Base-by-base conservation (phyloP, 1,284 basidiomycete species). In the Ceratobasidium sp. region DNA sequence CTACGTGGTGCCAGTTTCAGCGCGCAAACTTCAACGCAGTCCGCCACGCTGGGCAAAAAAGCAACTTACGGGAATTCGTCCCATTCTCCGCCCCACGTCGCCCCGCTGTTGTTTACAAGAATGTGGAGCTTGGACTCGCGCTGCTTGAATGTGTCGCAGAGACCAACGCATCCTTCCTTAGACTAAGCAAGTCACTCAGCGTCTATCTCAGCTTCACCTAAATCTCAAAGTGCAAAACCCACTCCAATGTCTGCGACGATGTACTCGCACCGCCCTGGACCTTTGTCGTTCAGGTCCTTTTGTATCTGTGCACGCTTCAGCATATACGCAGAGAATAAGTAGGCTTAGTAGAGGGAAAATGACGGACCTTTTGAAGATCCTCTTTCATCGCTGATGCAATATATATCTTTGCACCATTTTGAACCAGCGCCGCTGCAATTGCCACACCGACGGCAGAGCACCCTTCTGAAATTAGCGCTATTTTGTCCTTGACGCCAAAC, bases 321-420 rank as follows among this genome's bases (percentile, higher is more conserved):
- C 43, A 26, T 2, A 28, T 9, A 41, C n/a, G 3, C 5, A 32
- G n/a, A 52, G 21, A 35, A n/a, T 41, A 18, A 54, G 28, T 16
- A 38, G 30, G 14, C 7, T 41, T 30, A 58, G n/a, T n/a, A n/a
- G 26, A 7, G 23, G n/a, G n/a, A 28, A 44, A 14, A 28, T 58
- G 9, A 44, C 84, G 62, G 63, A 91, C 92, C 83, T 91, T 87
- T 81, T 92, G 87, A 73, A 96, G 85, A 76, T 91, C 88, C 28
- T 83, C 81, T 81, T 92, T 90, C 78, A 95, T 94, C 55, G 93
- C 85, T 3, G 91, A 91, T 13, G 94, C 94, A 76, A 96, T 94
- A 82, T 95, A 93, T 35, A 94, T 91, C 76, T 88, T 91, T 47
- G 89, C 91, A 7, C 93, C 93, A 77, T 94, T 95, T 81, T 90